Evolutionary conservation across 1,284 basidiomycete species (phyloP).

Genomic region (Exsudoporus floridanus): DNA sequence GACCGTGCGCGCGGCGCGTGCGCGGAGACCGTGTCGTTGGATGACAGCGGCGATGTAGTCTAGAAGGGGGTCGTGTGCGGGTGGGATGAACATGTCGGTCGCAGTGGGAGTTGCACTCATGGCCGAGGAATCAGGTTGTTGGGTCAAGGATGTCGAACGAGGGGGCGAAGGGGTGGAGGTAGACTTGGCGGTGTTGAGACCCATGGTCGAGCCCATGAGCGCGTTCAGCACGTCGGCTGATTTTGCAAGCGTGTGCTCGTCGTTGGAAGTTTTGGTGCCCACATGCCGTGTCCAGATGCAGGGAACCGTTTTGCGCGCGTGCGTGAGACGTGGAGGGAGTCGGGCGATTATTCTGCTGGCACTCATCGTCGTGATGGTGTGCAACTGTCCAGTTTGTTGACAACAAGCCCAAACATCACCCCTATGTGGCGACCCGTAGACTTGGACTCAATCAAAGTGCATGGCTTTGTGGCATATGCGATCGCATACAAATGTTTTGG

Average conservation of each 20-base stretch:
- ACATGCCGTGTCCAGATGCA: constrained; percentile 8
- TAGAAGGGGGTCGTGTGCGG: constrained; percentile 74
- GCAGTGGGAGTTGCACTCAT: not conserved
- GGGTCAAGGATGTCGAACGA: not conserved
- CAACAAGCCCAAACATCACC: no score
- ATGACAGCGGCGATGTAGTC: constrained; percentile 68
- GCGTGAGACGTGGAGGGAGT: not conserved
- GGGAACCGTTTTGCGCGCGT: not conserved
- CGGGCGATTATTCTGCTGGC: constrained; percentile 8
- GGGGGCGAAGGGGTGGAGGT: not conserved
- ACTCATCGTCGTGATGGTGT: constrained; percentile 28
- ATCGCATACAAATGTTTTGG: constrained; percentile 24
- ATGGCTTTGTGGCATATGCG: constrained; percentile 12
- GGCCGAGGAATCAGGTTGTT: not conserved
- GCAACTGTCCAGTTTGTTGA: no score
- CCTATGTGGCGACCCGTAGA: no score
- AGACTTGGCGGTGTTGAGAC: constrained; percentile 7
- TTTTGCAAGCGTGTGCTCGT: constrained; percentile 25
- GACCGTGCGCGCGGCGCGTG: constrained; percentile 59
- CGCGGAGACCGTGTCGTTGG: constrained; percentile 68
- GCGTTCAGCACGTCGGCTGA: constrained; percentile 22
- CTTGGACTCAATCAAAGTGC: no score
- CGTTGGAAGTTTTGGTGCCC: constrained; percentile 18
- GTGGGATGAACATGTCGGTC: constrained; percentile 57
- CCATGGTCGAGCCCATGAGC: constrained; percentile 22